phyloP scores from a whole-genome alignment of 2,329 filamentous ascomycete species.

The Botrytis aclada region DNA sequence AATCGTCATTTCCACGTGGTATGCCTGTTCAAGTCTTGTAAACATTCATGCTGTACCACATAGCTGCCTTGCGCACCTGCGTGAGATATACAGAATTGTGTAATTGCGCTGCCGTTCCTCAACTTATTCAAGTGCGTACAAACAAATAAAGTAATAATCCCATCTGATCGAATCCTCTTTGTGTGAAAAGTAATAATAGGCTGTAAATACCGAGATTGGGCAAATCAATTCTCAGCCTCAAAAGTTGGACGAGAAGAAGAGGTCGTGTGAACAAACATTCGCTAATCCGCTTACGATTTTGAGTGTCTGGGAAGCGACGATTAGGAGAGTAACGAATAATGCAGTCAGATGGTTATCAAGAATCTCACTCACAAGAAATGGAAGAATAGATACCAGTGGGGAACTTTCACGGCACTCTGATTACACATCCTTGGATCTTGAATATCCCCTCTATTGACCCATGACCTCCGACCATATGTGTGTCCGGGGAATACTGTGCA shows the following conservation, averaged over 20 bases:
- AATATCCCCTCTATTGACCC: background rate
- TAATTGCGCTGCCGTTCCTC: background rate
- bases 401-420: background rate
- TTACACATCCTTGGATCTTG: background rate
- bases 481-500: background rate
- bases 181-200: background rate
- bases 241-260: background rate
- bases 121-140: background rate
- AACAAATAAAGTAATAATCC: background rate
- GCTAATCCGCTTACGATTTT: slow-evolving; percentile 4
- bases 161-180: background rate
- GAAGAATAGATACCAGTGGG: background rate
- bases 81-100: background rate
- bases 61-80: background rate
- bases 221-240: background rate
- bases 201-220: background rate
- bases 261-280: slow-evolving; percentile 12
- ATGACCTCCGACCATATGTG: background rate
- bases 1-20: slow-evolving; percentile 20
- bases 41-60: background rate
- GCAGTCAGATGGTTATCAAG: background rate
- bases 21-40: slow-evolving; percentile 6
- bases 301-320: background rate
- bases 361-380: background rate
- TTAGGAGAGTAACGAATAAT: slow-evolving; percentile 3